Base-by-base conservation (phyloP, 1,284 basidiomycete species). In the Ustilago loliicola region DNA sequence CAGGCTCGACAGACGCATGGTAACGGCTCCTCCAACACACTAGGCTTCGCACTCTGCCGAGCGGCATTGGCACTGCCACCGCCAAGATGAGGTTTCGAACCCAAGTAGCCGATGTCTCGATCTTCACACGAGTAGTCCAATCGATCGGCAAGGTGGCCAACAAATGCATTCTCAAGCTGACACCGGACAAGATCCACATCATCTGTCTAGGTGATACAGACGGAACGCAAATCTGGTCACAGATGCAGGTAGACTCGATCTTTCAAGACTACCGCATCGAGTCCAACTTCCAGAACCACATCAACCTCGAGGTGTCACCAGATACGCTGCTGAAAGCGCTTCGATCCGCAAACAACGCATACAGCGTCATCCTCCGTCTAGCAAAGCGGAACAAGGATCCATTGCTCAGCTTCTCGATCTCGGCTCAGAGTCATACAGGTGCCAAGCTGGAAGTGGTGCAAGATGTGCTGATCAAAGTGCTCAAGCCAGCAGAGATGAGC, bases 211-310 rank as follows among this genome's bases (percentile, higher is more conserved):
- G 77, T 0, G 81, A 83, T 21, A 77, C 75, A 0, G 79, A 80
- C 15, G 77, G 81, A 13, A 80, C 86, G 0, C 85, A 87, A 68
- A 84, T 86, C 45, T 87, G 84, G 84, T 81, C 84, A 74, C 85
- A 68, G 63, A 84, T 78, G 55, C 67, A 80, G 32, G 65, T 66
- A 23, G 80, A 82, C 54, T 81, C 82, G 25, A 66, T 79, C 66
- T 71, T 80, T 38, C 66, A 76, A 1, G 77, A 80, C 17, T 81
- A 85, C 54, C 80, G 83, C 42, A 82, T 87, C 72, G 85, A 87
- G 51, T 86, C 84, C 54, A 87, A 87, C 69, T 78, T 75, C 45
- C 72, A 83, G 61, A 87, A 86, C 76, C 83, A 84, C 65, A 86
- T 87, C 76, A 85, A 84, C 76, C 79, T 87, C 69, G 84, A 87